Percentiles rank a stretch among this genome's conserved stretches.
Conservation (phyloP, 1,139 yeast genomes). For the Scheffersomyces insectosa region DNA sequence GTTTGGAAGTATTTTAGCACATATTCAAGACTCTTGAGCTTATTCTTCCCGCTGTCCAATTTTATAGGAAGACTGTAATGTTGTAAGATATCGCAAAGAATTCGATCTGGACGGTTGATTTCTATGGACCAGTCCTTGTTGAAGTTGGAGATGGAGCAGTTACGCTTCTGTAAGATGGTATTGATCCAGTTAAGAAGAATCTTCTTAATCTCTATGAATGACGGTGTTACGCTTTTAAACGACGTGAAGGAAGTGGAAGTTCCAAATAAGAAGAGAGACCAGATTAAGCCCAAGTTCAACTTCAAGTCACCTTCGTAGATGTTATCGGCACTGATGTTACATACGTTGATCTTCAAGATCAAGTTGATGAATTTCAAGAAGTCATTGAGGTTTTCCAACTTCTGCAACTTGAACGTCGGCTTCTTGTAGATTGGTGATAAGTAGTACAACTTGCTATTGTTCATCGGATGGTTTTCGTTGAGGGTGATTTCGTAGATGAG, state of each 20-base stretch:
- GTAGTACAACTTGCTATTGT: conserved; percentile 20
- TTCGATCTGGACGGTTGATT: conserved; percentile 27
- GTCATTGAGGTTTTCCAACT: conserved; percentile 60
- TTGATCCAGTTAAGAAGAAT: conserved; percentile 39
- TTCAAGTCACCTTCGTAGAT: conserved; percentile 65
- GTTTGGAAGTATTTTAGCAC: conserved; percentile 30
- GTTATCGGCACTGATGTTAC: conserved; percentile 68
- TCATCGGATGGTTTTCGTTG: conserved; percentile 16
- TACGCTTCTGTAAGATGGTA: conserved; percentile 18
- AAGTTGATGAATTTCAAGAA: conserved; percentile 56
- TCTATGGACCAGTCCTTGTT: conserved; percentile 43
- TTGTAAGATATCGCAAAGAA: conserved; percentile 26
- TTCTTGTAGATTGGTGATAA: conserved; percentile 39
- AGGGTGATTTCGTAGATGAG: conserved; percentile 24
- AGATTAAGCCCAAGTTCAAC: conserved; percentile 62
- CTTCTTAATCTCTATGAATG: conserved; percentile 33
- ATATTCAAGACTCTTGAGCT: conserved; percentile 22
- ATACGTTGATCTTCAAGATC: conserved; percentile 50
- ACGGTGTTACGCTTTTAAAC: conserved; percentile 37
- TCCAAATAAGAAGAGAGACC: conserved; percentile 60
- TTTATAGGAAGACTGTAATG: conserved; percentile 11
- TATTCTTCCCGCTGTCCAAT: conserved; percentile 8
- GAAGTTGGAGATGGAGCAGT: conserved; percentile 29
- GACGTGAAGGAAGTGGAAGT: conserved; percentile 36
- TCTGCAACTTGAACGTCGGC: conserved; percentile 60